These are phyloP conservation scores for Misopates orontium DNA, from an alignment of 257 asterid species.

Conservation along the genomic window DNA sequence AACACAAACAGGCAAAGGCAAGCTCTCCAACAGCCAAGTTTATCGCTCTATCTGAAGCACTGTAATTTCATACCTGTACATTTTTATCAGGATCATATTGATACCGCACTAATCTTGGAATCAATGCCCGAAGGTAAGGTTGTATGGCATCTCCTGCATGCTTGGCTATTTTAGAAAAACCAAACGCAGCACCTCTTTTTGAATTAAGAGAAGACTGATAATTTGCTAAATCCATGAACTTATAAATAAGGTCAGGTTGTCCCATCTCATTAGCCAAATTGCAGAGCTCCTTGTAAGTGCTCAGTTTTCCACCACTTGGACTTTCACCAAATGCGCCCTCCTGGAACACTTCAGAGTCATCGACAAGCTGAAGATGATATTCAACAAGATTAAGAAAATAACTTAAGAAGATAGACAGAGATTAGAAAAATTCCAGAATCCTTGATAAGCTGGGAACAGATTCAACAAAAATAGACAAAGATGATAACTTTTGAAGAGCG, in stretches of 20 bases:
- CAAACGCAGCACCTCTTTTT: constrained; percentile 98
- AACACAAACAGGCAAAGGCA: constrained; percentile 10
- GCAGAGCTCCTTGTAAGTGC: constrained; percentile 98
- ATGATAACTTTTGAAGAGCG: constrained; percentile 12
- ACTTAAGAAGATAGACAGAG: constrained; percentile 13
- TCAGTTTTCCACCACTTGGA: constrained; percentile 89
- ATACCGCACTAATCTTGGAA: constrained; percentile 92
- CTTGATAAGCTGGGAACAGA: constrained; percentile 69
- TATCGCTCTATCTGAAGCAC: constrained; percentile 24
- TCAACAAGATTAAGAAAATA: constrained; percentile 22
- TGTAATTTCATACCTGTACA: constrained; percentile 70
- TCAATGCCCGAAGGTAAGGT: constrained; percentile 75
- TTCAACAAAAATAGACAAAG: constrained; percentile 1
- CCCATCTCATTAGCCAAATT: constrained; percentile 98
- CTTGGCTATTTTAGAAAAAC: constrained; percentile 97
- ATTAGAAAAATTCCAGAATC: constrained; percentile 77
- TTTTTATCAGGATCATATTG: constrained; percentile 99
- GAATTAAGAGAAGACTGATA: constrained; percentile 93
- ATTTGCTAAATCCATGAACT: constrained; percentile 97
- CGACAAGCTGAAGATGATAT: constrained; percentile 65
- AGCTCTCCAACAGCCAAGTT: constrained; percentile 13
- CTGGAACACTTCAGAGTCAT: constrained; percentile 91
- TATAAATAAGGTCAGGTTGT: constrained; percentile 92
- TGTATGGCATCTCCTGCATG: constrained; percentile 95
- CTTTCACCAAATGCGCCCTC: constrained; percentile 93